These are phyloP conservation scores for Oryza coarctata DNA, from an alignment of 176 grass and related monocot species.

Conservation along the genomic window DNA sequence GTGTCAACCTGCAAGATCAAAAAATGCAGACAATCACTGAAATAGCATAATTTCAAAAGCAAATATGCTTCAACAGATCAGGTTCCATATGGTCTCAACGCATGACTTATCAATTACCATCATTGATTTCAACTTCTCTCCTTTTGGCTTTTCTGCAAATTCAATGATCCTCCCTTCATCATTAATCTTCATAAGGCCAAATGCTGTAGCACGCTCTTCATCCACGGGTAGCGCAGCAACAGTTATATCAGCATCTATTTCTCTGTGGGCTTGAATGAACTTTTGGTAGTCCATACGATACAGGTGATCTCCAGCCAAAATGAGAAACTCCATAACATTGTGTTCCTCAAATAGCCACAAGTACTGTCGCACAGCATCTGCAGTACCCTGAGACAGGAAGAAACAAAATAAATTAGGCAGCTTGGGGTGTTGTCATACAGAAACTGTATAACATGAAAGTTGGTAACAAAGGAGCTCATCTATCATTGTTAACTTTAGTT, in stretches of 20 bases:
- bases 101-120: conserved; percentile 49
- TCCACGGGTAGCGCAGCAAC: conserved; percentile 92
- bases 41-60: conserved; percentile 3
- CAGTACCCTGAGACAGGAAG: conserved; percentile 69
- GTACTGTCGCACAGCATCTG: conserved; percentile 91
- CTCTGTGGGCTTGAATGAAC: conserved; percentile 96
- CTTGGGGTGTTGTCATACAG: not conserved
- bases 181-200: conserved; percentile 97
- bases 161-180: conserved; percentile 91
- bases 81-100: not conserved
- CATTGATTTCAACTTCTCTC: conserved; percentile 83
- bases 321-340: conserved; percentile 89
- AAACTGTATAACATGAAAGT: conserved; percentile 11
- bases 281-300: conserved; percentile 98
- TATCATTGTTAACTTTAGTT: conserved; percentile 16
- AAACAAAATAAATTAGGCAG: conserved; percentile 1
- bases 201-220: conserved; percentile 84
- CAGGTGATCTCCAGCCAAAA: conserved; percentile 93
- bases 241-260: conserved; percentile 90
- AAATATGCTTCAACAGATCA: conserved; percentile 7
- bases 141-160: conserved; percentile 96
- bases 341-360: conserved; percentile 97
- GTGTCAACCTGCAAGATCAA: conserved; percentile 76
- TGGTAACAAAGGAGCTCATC: not conserved
- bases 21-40: conserved; percentile 7